Evolutionary conservation across 257 asterid genomes (phyloP).

Genomic region (Agastache rugosa): DNA sequence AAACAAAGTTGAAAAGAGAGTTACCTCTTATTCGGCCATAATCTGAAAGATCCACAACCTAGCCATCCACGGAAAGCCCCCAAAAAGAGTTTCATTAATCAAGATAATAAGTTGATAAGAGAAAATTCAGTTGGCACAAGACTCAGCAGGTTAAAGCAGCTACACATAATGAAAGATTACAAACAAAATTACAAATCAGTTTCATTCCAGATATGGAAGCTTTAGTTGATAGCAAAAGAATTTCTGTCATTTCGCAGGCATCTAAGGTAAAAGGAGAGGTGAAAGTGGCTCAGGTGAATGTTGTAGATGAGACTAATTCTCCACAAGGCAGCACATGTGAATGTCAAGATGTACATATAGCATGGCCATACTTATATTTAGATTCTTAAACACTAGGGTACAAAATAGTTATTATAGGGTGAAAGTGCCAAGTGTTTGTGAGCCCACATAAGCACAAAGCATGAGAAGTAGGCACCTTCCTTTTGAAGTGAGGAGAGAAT

Average conservation of each 20-base stretch:
- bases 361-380: neutral
- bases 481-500: neutral
- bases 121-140: neutral
- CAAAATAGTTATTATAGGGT: neutral
- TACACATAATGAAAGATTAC: conserved; percentile 22
- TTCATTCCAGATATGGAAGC: conserved; percentile 26
- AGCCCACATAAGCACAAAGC: neutral
- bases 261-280: conserved; percentile 13
- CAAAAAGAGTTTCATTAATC: conserved; percentile 17
- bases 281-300: conserved; percentile 6
- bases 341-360: neutral
- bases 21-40: conserved; percentile 95
- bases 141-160: conserved; percentile 29
- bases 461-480: neutral
- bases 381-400: conserved; percentile 15
- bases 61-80: conserved; percentile 4
- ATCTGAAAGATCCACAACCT: conserved; percentile 92
- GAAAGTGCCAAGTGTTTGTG: neutral
- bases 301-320: neutral
- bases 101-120: conserved; percentile 7
- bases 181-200: neutral
- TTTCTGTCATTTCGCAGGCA: conserved; percentile 2
- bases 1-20: conserved; percentile 30
- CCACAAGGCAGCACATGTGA: conserved; percentile 13
- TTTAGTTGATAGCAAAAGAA: conserved; percentile 16